Base-by-base conservation (phyloP, 345 rosid genomes). In the Microcos paniculata region DNA sequence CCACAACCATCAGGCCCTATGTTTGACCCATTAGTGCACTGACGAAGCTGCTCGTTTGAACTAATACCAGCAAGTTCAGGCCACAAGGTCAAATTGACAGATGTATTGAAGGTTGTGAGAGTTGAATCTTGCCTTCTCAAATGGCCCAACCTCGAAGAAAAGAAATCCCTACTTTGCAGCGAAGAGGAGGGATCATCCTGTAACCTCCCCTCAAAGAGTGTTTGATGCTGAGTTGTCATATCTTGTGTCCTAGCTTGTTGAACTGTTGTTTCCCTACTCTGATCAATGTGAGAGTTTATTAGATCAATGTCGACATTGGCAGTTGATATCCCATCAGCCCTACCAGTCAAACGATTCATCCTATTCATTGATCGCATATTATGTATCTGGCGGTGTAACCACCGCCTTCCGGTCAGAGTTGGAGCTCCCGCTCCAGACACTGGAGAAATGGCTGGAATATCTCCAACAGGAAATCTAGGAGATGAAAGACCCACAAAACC, bases 381-480 rank as follows among this genome's bases (percentile, higher is more conserved):
- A 56, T 92, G 97, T 77, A 94, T 92, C 74, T 87, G 97, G 28
- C 98, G 92, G 70, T 94, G 94, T 82, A 90, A 82, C 89, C 88
- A 85, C 56, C 99, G 91, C 68, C 99, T 89, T 31, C 89, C 88
- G 1, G 95, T 87, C 61, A 94, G 81, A 18, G 99, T 96, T 23
- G 94, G 79, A 52, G 94, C 94, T 58, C 94, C 94, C 33, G 86
- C 82, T 74, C 94, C 98, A 61, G 90, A 79, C 31, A 81, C 78
- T 30, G 96, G 93, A 62, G 98, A 90, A 72, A 83, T 78, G 57
- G 69, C 80, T 73, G 86, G 89, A 76, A 62, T 80, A 79, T 91
- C 88, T 64, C 88, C 85, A 73, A 72, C 74, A 48, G 80, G 78
- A 76, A 90, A 82, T 85, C 97, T 86, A 18, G 98, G 93, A 82